Evolutionary conservation across 148 eudicot genomes (phyloP), one percentile per base, ranked within the genome.

Genomic region (Selenicereus undatus): DNA sequence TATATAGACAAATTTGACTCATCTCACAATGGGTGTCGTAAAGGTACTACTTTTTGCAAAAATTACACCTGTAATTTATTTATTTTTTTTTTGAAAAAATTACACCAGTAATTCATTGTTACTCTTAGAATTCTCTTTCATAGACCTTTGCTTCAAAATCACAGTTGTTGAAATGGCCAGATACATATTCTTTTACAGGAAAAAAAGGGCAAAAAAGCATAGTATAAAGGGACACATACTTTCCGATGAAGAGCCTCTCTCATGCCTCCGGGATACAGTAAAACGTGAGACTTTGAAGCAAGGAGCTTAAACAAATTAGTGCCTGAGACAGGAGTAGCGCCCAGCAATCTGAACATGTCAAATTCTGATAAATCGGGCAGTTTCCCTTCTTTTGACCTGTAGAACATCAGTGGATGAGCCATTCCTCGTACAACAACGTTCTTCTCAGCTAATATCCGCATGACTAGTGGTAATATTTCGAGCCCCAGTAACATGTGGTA

Each of bases 191-290:
- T 48, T 48, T 48, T 48, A 48, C 14, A 48, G 52, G 43, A 7
- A 48, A 14, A 0, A 14, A 56, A 4, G 14, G n/a, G 22, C 62
- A 56, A 20, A 56, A 52, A 3, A 56, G 4, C 62, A 56, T 17
- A 20, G 22, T 56, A 56, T 56, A 17, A 18, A 56, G 62, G 62
- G 22, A 56, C 62, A 56, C 22, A 3, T 86, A 90, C 97, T 94
- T 91, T 93, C 3, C 92, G 86, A 81, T 93, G 97, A 79, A 91
- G 89, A 56, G 97, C 97, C 88, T 93, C 95, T 35, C 93, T 87
- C 81, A 89, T 73, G n/a, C 95, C 97, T 51, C 97, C 95, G 4
- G 97, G 97, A 86, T 90, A 91, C 50, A 93, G 87, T 60, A 93
- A 83, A 32, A 91, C 84, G 85, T 91, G 95, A 2, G 97, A 93